Evolutionary conservation across 192 early-diverging fungal genomes (phyloP), one percentile per base, ranked within the genome.

Genomic region (Backusella australiensis): DNA sequence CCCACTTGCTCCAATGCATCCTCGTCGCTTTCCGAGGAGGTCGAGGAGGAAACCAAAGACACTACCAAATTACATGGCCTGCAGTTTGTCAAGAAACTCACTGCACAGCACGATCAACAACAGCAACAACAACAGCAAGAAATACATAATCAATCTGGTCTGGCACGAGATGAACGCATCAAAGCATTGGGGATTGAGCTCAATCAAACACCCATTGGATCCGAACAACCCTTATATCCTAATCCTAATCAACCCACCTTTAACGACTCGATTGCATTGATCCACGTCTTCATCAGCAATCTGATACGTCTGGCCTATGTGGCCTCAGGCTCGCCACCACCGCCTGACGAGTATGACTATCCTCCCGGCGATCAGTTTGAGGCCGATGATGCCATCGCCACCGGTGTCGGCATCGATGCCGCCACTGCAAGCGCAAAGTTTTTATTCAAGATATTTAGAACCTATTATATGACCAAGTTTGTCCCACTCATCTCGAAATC

Each of bases 371-470:
- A 86, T 6, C 79, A 83, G 69, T 74, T 79, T 52, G 79, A 85
- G n/a, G 63, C 73, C 0, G 86, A 90, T 63, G 86, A 90, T 76
- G 89, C 85, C 1, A 89, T 89, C 56, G 89, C 90, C 14, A 85
- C 84, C 4, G 88, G 86, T 9, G 85, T 91, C 29, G 84, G 87
- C 12, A 89, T 90, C 74, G 87, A 89, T 79, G 84, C 86, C 14
- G 88, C 88, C 14, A 79, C 85, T 29, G 84, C 84, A 2, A 82
- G 89, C 32, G 85, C 91, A 19, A 82, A 85, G 34, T 90, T 91
- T 73, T 87, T 94, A 82, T 96, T 92, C 85, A 81, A 90, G n/a
- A 82, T 93, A 23, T 87, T 95, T 75, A 86, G 86, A 56, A 86
- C 86, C 19, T 78, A 85, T 52, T 95, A 94, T 72, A 81, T 96